Conservation (phyloP, 495 filamentous ascomycete species). For the Platismatia glauca region DNA sequence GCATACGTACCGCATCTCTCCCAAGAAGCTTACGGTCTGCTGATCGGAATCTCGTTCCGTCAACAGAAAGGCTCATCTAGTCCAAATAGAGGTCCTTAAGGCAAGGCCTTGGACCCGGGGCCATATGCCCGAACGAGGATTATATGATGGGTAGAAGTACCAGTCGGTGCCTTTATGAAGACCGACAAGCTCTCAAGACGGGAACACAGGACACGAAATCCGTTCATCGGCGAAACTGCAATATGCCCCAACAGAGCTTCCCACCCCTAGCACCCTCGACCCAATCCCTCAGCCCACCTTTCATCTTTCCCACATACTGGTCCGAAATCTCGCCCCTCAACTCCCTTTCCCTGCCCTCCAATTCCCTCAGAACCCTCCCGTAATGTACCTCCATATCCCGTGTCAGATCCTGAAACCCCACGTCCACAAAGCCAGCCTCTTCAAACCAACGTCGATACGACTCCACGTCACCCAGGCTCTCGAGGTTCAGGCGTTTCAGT, state of each 20-base stretch:
- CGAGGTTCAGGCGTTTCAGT: slow-evolving; percentile 10
- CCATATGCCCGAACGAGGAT: background rate
- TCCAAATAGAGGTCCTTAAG: background rate
- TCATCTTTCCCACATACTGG: slow-evolving; percentile 3
- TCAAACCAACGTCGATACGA: slow-evolving; percentile 14
- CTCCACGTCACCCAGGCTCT: slow-evolving; percentile 9
- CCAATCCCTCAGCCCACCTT: slow-evolving; percentile 9
- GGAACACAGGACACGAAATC: too few relatives aligned
- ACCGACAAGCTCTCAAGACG: too few relatives aligned
- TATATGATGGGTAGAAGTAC: background rate
- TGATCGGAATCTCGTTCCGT: background rate
- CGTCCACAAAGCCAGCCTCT: slow-evolving; percentile 9
- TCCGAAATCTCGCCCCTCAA: slow-evolving; percentile 12
- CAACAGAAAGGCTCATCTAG: background rate
- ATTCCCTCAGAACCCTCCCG: slow-evolving; percentile 11
- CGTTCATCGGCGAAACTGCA: slow-evolving; percentile 5
- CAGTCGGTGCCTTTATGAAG: too few relatives aligned
- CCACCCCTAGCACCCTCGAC: slow-evolving; percentile 11
- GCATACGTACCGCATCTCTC: background rate
- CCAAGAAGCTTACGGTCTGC: background rate
- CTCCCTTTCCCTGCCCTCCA: slow-evolving; percentile 10
- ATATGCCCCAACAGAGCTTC: slow-evolving; percentile 16
- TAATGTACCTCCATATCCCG: slow-evolving; percentile 19
- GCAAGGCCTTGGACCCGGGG: background rate
- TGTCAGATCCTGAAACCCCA: slow-evolving; percentile 14